Base-by-base conservation (phyloP, 2,329 filamentous ascomycete genomes). In the Penicillium sumatraense region DNA sequence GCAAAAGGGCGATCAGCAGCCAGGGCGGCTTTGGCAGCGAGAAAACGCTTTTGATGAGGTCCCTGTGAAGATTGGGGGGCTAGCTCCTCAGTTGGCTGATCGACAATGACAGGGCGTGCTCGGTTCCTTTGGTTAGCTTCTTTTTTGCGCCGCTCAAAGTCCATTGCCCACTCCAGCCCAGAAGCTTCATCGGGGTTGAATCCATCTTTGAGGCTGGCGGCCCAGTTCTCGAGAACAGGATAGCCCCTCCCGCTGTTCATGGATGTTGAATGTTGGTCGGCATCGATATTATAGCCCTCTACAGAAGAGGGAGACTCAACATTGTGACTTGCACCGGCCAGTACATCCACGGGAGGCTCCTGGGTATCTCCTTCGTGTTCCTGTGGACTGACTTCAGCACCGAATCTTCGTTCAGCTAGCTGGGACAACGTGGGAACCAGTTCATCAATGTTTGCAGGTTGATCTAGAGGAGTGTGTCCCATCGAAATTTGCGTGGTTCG, bases 211-310 rank as follows among this genome's bases (percentile, higher is more conserved):
- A 65, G 54, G 47, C 40, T 64, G 10, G 63, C 60, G 3, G 63
- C 63, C 63, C 63, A 65, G 42, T 60, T 58, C 16, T 64, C 63
- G 7, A 61, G 58, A 16, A 64, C 64, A 13, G 56, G 65, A 40
- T 58, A 66, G 26, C 59, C 63, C 50, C 56, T 54, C 4, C 63
- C 60, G 27, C 57, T 65, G 13, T 65, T 51, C 47, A 65, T 62
- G 7, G 59, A 54, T 1, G 40, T 38, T 38, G 49, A 11, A 38
- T 46, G 35, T 8, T 27, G 7, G 10, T 36, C 38, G 20, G 9
- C 13, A 26, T 4, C 14, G 33, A 20, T 1, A 8, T 11, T 20
- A n/a, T 49, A 6, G 4, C 49, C 27, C 1, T 2, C 18, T 13
- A 24, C 18, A 16, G 47, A 26, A 20, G 3, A 10, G 5, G 11